These are phyloP conservation scores for Penicillium ucsense DNA, from an alignment of 495 filamentous ascomycete species.

Conservation along the genomic window DNA sequence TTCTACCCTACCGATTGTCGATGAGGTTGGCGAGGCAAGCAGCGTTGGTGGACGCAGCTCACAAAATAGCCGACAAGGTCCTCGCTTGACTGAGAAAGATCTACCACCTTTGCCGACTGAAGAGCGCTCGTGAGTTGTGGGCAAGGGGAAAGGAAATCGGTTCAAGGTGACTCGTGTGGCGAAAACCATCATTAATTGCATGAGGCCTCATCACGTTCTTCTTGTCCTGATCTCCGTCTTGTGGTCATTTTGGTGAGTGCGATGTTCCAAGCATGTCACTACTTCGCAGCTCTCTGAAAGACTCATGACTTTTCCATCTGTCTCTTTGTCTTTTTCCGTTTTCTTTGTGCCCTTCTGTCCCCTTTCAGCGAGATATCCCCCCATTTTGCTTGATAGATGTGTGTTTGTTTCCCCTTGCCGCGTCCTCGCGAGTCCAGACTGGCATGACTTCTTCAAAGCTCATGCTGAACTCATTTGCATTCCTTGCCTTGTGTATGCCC, in stretches of 20 bases:
- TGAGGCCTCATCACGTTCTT: background rate
- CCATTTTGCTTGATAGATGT: conserved; percentile 19
- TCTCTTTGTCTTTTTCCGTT: conserved; percentile 11
- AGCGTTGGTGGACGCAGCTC: conserved; percentile 51
- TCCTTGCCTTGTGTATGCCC: background rate
- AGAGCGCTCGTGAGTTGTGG: conserved; percentile 4
- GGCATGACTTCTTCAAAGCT: background rate
- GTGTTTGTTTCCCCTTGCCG: background rate
- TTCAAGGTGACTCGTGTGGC: too few relatives aligned
- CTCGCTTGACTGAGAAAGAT: conserved; percentile 37
- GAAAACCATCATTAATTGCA: too few relatives aligned
- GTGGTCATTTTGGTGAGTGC: background rate
- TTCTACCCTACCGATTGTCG: conserved; percentile 78
- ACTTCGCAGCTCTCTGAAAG: background rate
- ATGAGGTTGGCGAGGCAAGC: conserved; percentile 76
- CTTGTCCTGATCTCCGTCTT: background rate
- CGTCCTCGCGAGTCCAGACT: background rate
- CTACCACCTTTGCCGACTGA: conserved; percentile 41
- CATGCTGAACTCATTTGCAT: too few relatives aligned
- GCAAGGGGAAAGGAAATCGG: conserved; percentile 18
- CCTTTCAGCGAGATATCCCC: conserved; percentile 18
- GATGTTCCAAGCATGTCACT: background rate
- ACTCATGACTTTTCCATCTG: conserved; percentile 1
- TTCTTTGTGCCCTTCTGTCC: background rate
- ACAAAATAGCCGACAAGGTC: conserved; percentile 24